Evolutionary conservation across 768 basidiomycete genomes (phyloP).

Genomic region (Pleurotus pulmonarius): DNA sequence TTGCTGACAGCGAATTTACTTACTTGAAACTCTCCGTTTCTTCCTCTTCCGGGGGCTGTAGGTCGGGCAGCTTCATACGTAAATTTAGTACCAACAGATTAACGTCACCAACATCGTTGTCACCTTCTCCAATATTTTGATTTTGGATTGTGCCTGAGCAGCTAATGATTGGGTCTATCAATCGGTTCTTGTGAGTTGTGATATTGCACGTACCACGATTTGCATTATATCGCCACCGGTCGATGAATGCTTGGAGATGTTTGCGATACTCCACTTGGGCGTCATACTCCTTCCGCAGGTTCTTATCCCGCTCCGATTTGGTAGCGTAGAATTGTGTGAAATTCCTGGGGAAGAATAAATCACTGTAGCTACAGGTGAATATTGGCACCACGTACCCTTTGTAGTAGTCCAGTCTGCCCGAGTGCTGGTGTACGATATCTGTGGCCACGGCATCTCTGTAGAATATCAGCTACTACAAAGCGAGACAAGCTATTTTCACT

Average conservation of each 20-base stretch:
- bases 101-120: background rate
- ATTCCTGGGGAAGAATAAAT: slow-evolving; percentile 49
- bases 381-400: slow-evolving; percentile 61
- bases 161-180: slow-evolving; percentile 37
- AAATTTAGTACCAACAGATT: background rate
- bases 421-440: slow-evolving; percentile 97
- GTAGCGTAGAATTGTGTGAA: slow-evolving; percentile 99
- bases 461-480: background rate
- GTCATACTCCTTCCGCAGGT: slow-evolving; percentile 93
- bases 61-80: slow-evolving; percentile 70
- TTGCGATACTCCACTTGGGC: slow-evolving; percentile 93
- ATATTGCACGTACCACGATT: slow-evolving; percentile 59
- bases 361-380: background rate
- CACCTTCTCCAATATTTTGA: slow-evolving; percentile 75
- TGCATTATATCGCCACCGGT: slow-evolving; percentile 97
- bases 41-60: slow-evolving; percentile 89
- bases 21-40: slow-evolving; percentile 93
- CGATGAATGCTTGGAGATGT: slow-evolving; percentile 96
- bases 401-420: slow-evolving; percentile 91
- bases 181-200: background rate
- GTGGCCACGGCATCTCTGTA: slow-evolving; percentile 90
- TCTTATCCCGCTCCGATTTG: slow-evolving; percentile 90
- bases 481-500: slow-evolving; percentile 17
- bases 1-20: slow-evolving; percentile 6
- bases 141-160: slow-evolving; percentile 80